Evolutionary conservation across 2,329 filamentous ascomycete species (phyloP).

Genomic region (Ceratocystis cubensis): DNA sequence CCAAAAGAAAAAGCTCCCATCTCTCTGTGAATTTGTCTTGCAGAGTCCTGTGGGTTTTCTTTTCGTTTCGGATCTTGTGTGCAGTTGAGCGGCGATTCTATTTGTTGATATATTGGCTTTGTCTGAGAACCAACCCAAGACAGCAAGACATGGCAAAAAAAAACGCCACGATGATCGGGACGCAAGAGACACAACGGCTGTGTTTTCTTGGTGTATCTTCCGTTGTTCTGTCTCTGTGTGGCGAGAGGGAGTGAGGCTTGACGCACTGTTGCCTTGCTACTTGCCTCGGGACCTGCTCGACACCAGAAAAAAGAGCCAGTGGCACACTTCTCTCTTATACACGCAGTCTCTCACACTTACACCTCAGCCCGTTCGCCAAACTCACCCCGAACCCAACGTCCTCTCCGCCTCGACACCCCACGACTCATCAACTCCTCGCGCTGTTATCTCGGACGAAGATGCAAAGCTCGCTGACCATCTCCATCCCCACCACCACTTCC

Average conservation of each 20-base stretch:
- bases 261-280: no score
- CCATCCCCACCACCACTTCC: not conserved
- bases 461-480: not conserved
- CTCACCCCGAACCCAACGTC: not conserved
- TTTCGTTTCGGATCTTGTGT: not conserved
- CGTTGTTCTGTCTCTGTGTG: not conserved
- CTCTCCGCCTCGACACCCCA: not conserved
- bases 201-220: not conserved
- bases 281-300: no score
- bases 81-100: not conserved
- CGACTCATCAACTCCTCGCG: not conserved
- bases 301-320: no score
- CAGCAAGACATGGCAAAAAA: not conserved
- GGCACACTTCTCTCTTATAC: no score
- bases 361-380: not conserved
- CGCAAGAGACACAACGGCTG: not conserved
- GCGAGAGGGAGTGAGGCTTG: no score
- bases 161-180: not conserved
- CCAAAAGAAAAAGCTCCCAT: not conserved
- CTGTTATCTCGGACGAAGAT: not conserved
- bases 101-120: constrained; percentile 2
- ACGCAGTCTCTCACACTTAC: no score
- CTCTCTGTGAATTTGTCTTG: not conserved
- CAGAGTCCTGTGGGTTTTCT: not conserved
- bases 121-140: not conserved